phyloP scores from a whole-genome alignment of 2,329 filamentous ascomycete species.

The Curvularia eragrostidis region DNA sequence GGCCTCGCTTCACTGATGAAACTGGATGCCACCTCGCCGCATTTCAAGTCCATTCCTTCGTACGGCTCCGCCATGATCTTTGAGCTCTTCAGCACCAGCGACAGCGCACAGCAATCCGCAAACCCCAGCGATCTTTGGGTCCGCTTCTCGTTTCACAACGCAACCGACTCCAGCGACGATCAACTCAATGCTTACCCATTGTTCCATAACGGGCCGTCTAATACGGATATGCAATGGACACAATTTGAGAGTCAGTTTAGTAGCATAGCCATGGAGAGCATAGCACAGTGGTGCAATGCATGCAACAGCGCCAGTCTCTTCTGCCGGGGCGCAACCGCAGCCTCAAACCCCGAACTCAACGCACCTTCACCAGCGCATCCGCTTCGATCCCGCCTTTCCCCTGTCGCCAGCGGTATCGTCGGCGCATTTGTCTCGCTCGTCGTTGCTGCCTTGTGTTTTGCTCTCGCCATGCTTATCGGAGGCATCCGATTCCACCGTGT shows the following conservation, averaged over 20 bases:
- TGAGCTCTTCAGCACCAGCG: constrained; percentile 54
- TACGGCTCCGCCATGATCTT: constrained; percentile 46
- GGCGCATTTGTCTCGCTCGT: constrained; percentile 61
- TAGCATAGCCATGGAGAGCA: constrained; percentile 52
- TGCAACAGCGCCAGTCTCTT: constrained; percentile 59
- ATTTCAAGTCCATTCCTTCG: constrained; percentile 37
- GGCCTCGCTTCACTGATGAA: constrained; percentile 40
- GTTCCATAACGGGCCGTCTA: constrained; percentile 57
- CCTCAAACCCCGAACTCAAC: neutral
- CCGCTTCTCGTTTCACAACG: constrained; percentile 65
- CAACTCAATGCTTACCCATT: constrained; percentile 56
- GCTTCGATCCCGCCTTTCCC: constrained; percentile 39
- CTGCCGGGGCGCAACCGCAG: constrained; percentile 52
- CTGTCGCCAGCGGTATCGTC: constrained; percentile 62
- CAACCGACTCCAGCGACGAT: constrained; percentile 53
- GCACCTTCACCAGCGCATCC: neutral
- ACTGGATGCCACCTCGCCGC: constrained; percentile 24
- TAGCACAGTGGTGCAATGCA: constrained; percentile 60
- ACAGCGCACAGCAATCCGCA: constrained; percentile 44
- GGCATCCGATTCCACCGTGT: constrained; percentile 55
- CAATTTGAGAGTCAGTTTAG: constrained; percentile 59
- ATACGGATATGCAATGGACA: constrained; percentile 56
- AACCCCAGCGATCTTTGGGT: constrained; percentile 58
- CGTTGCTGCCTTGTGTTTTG: constrained; percentile 53
- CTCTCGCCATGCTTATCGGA: constrained; percentile 53